Evolutionary conservation across 2,329 filamentous ascomycete genomes (phyloP).

Genomic region (Gaeumannomyces sp.): DNA sequence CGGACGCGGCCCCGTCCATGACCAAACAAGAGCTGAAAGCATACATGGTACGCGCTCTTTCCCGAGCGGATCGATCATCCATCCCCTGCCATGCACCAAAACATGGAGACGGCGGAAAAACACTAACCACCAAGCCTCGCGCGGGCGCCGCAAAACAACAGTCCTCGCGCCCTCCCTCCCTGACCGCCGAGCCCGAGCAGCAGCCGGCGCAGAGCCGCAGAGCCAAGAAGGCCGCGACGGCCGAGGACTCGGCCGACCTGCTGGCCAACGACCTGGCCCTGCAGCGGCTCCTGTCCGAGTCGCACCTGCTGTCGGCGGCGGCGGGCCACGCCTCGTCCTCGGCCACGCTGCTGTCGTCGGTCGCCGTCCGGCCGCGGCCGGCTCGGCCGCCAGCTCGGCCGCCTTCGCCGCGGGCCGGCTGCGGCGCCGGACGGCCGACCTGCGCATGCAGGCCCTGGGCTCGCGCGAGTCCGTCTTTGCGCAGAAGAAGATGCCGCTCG

Average conservation of each 20-base stretch:
- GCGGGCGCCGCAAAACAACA: slow-evolving; percentile 19
- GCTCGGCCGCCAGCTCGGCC: slow-evolving; percentile 20
- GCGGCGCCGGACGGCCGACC: slow-evolving; percentile 73
- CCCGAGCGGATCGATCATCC: too few relatives aligned
- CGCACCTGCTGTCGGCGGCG: slow-evolving; percentile 67
- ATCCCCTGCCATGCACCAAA: too few relatives aligned
- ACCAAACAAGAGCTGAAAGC: slow-evolving; percentile 67
- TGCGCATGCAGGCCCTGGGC: slow-evolving; percentile 76
- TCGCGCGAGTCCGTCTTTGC: slow-evolving; percentile 52
- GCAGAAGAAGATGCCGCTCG: slow-evolving; percentile 85
- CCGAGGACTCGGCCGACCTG: slow-evolving; percentile 59
- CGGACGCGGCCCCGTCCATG: slow-evolving; percentile 31
- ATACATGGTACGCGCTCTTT: slow-evolving; percentile 56
- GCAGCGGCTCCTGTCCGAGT: slow-evolving; percentile 85
- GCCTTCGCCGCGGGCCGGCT: slow-evolving; percentile 58
- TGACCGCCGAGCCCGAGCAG: slow-evolving; percentile 1
- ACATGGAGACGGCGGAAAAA: not conserved
- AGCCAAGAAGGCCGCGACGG: slow-evolving; percentile 18
- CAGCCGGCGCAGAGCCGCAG: slow-evolving; percentile 1
- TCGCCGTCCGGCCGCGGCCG: slow-evolving; percentile 29
- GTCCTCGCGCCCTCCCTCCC: slow-evolving; percentile 43
- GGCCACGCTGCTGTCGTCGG: slow-evolving; percentile 29
- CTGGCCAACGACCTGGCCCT: slow-evolving; percentile 89
- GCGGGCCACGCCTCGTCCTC: slow-evolving; percentile 36
- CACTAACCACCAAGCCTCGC: not conserved